Percentiles rank a stretch among this genome's conserved stretches.
Evolutionary conservation across 345 rosid species (phyloP).

Genomic region (Citrus unshiu): DNA sequence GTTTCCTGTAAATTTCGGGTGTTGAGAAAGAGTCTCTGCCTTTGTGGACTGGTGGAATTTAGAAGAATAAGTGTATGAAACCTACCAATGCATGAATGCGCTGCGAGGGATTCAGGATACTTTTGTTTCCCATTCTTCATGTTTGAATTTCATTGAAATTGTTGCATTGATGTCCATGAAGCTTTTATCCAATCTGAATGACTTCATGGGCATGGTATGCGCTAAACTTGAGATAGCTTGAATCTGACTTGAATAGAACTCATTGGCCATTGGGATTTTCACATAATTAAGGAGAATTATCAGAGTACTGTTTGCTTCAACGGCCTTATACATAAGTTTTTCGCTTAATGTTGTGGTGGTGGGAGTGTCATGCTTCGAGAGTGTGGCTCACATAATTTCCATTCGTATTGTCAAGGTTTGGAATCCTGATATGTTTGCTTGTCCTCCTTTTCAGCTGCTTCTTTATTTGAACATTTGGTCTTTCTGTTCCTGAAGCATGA

Average conservation of each 20-base stretch:
- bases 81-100: neutral
- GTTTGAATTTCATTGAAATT: neutral
- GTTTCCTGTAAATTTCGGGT: too few relatives aligned
- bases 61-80: neutral
- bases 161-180: neutral
- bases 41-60: neutral
- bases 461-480: neutral
- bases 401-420: neutral
- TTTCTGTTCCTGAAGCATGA: constrained; percentile 36
- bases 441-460: neutral
- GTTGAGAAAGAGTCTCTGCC: neutral
- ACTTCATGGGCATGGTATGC: neutral
- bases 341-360: neutral
- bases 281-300: neutral
- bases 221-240: neutral
- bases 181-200: neutral
- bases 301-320: neutral
- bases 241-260: neutral
- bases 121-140: neutral
- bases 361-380: neutral
- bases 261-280: neutral
- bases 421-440: neutral
- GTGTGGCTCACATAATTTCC: neutral
- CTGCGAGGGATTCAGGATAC: neutral
- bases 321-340: neutral